A percentile compares a stretch with the other conserved stretches of the same genome.
Conservation (phyloP, 192 early-diverging fungal genomes). For the Coemansia furcata region DNA sequence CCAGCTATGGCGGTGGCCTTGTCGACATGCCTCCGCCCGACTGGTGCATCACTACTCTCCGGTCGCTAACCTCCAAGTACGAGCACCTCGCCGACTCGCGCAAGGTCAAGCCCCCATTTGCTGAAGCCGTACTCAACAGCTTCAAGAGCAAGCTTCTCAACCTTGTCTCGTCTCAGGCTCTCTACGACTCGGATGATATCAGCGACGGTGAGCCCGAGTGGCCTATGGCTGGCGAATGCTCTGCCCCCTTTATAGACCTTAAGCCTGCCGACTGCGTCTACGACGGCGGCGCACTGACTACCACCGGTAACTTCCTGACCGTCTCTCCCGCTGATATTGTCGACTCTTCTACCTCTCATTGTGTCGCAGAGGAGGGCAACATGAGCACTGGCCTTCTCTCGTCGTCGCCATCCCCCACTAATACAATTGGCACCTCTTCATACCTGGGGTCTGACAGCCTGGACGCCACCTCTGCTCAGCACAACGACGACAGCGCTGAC, state of each 20-base stretch:
- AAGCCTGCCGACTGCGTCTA: constrained; percentile 9
- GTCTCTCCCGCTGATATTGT: constrained; percentile 17
- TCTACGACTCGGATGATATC: constrained; percentile 39
- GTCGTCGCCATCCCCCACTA: constrained; percentile 19
- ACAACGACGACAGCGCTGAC: constrained; percentile 1
- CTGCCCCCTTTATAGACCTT: constrained; percentile 20
- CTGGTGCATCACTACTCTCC: constrained; percentile 51
- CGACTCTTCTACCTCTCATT: constrained; percentile 7
- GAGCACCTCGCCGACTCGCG: constrained; percentile 50
- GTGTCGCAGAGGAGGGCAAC: constrained; percentile 12
- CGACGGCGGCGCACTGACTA: constrained; percentile 1
- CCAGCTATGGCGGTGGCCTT: constrained; percentile 8
- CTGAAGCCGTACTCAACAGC: constrained; percentile 54
- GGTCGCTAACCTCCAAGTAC: constrained; percentile 48
- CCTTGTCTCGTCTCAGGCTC: constrained; percentile 26
- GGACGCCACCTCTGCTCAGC: background rate
- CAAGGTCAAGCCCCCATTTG: constrained; percentile 52
- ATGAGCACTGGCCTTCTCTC: constrained; percentile 20
- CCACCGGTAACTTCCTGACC: constrained; percentile 30
- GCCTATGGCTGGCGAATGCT: constrained; percentile 21
- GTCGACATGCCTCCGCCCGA: constrained; percentile 45
- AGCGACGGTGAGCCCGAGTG: constrained; percentile 47
- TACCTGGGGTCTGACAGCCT: constrained; percentile 6
- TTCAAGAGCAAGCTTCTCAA: constrained; percentile 55
- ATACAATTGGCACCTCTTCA: background rate